Percentiles rank a stretch among this genome's conserved stretches.
phyloP scores from a whole-genome alignment of 257 asterid genomes.

The Lycium barbarum region DNA sequence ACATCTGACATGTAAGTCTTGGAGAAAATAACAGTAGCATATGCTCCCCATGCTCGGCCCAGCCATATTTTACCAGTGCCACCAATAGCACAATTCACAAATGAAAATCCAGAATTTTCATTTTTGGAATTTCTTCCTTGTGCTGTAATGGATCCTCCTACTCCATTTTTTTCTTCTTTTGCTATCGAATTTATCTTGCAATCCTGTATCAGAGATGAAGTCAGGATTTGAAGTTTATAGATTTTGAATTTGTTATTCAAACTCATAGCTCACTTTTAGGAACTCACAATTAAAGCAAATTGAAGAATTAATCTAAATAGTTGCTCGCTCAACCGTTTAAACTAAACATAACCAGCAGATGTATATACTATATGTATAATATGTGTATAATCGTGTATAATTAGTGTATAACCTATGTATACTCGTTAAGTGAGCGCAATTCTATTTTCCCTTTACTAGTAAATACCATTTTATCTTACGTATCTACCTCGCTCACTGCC shows the following conservation, averaged over 20 bases:
- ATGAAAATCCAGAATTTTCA: constrained; percentile 74
- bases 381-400: not conserved
- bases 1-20: constrained; percentile 70
- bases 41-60: constrained; percentile 90
- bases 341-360: not conserved
- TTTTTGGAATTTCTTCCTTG: constrained; percentile 61
- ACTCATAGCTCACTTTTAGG: not conserved
- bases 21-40: constrained; percentile 66
- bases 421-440: too few relatives aligned
- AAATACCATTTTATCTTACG: too few relatives aligned
- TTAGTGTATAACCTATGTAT: not conserved
- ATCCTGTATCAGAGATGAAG: constrained; percentile 37
- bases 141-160: constrained; percentile 80
- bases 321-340: not conserved
- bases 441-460: too few relatives aligned
- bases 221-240: not conserved
- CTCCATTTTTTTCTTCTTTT: constrained; percentile 42
- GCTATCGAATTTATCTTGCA: constrained; percentile 74
- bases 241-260: not conserved
- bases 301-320: not conserved
- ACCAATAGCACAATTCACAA: constrained; percentile 62
- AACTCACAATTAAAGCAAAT: not conserved
- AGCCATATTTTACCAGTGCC: constrained; percentile 88
- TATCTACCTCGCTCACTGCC: too few relatives aligned
- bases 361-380: not conserved